These are phyloP conservation scores for Lodderomyces metapsilosis DNA, from an alignment of 1,139 yeast species.

Conservation along the genomic window DNA sequence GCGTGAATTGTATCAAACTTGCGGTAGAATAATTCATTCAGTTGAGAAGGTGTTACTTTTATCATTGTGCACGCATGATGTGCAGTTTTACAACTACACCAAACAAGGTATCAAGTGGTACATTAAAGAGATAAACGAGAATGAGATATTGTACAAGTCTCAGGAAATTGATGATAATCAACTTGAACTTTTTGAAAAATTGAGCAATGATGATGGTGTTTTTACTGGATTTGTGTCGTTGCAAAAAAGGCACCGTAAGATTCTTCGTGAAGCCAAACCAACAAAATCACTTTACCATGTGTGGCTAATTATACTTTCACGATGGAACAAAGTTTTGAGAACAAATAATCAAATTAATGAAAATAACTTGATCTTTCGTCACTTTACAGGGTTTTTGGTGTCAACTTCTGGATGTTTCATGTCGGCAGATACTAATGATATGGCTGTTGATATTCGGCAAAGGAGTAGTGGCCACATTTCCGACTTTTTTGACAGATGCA, in stretches of 20 bases:
- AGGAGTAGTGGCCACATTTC: slow-evolving; percentile 32
- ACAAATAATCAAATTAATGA: slow-evolving; percentile 22
- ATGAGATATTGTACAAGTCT: slow-evolving; percentile 11
- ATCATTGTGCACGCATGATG: slow-evolving; percentile 56
- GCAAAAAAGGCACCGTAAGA: slow-evolving; percentile 62
- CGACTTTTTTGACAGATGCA: slow-evolving; percentile 51
- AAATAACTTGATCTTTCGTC: slow-evolving; percentile 49
- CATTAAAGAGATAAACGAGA: slow-evolving; percentile 31
- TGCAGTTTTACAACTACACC: slow-evolving; percentile 54
- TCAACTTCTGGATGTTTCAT: slow-evolving; percentile 58
- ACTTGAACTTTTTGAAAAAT: slow-evolving; percentile 44
- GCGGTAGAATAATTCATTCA: slow-evolving; percentile 24
- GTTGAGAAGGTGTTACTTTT: slow-evolving; percentile 49
- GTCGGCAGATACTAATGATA: slow-evolving; percentile 18
- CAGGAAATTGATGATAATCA: slow-evolving; percentile 21
- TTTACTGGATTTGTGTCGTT: slow-evolving; percentile 77
- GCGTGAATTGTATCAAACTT: slow-evolving; percentile 13
- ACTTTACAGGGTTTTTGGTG: slow-evolving; percentile 61
- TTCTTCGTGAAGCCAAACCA: slow-evolving; percentile 58
- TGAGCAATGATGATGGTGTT: slow-evolving; percentile 57
- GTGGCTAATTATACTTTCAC: slow-evolving; percentile 58
- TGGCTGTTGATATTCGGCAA: slow-evolving; percentile 19
- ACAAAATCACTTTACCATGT: slow-evolving; percentile 59
- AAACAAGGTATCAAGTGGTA: slow-evolving; percentile 49
- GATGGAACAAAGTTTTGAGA: slow-evolving; percentile 46